Base-by-base conservation (phyloP, 306 rosid species). In the Heteromeles arbutifolia region DNA sequence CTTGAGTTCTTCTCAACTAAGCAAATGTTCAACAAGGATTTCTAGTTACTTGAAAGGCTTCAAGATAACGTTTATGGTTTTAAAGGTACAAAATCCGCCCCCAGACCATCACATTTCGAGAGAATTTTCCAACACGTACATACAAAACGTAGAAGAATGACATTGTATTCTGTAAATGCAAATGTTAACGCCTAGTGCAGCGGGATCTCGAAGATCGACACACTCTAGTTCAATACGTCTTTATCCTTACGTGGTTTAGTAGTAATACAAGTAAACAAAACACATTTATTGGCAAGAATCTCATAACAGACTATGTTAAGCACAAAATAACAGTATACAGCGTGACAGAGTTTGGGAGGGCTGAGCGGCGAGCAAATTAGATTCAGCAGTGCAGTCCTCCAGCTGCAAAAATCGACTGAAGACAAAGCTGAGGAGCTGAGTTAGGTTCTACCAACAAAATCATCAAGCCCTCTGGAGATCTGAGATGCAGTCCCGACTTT, bases 401-500 rank as follows among this genome's bases (percentile, higher is more conserved):
- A 80, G 67, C 28, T 69, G 75, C 52, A 66, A 50, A 76, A 45
- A 73, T 56, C 63, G 65, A 69, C 18, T 21, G 73, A 54, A 25
- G 41, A 31, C 19, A 70, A 59, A 63, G 56, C 68, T 70, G 75
- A 71, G 65, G 32, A 2, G 15, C 62, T 31, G 52, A 26, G 70
- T 74, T 57, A 61, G 12, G 43, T 15, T 63, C 80, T 70, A 61
- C 37, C 22, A 22, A 41, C 43, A 43, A 59, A 39, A 44, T 61
- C 69, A 62, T 41, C 19, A 73, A 59, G 58, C 69, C 18, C 26
- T 67, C 19, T 11, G 71, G n/a, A 22, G 43, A 59, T 41, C 43
- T 25, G 19, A n/a, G 59, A 73, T 12, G 34, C 41, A 15, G 45
- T 65, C 25, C 41, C 17, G 3, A 18, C 59, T 73, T 32, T 73